Evolutionary conservation across 1,284 basidiomycete species (phyloP).

Genomic region (Naganishia liquefaciens): DNA sequence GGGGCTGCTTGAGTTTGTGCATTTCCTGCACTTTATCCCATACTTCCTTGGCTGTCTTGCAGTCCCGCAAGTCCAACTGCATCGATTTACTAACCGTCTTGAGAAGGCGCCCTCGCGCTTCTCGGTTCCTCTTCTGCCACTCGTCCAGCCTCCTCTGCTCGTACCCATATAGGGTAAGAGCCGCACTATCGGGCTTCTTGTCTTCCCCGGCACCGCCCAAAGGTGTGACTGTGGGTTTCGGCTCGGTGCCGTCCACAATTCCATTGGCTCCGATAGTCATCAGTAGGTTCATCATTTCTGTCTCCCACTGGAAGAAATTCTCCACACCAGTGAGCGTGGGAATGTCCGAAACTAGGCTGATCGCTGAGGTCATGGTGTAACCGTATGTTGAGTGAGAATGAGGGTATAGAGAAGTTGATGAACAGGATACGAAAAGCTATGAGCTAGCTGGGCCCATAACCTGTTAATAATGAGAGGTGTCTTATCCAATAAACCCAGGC

Average conservation of each 20-base stretch:
- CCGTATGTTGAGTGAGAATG: neutral
- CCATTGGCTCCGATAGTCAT: neutral
- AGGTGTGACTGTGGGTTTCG: neutral
- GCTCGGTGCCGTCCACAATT: neutral
- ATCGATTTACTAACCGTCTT: neutral
- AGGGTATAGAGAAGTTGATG: neutral
- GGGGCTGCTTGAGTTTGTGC: neutral
- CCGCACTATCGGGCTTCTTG: neutral
- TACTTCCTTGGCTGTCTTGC: neutral
- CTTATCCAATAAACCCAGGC: no score
- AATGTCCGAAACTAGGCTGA: neutral
- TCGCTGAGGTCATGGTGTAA: neutral
- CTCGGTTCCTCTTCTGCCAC: neutral
- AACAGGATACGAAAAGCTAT: neutral
- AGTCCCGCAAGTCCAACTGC: neutral
- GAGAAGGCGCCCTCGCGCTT: neutral
- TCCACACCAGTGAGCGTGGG: neutral
- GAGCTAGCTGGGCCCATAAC: slow-evolving; percentile 9
- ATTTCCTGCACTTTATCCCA: neutral
- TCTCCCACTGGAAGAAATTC: slow-evolving; percentile 2
- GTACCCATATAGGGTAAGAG: neutral
- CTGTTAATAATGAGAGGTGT: neutral
- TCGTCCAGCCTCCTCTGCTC: neutral
- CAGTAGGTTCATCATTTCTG: neutral
- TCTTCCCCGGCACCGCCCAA: neutral